Percentiles rank a stretch among this genome's conserved stretches.
Conservation (phyloP, 352 stramenopile species). For the Pythium aristosporum region DNA sequence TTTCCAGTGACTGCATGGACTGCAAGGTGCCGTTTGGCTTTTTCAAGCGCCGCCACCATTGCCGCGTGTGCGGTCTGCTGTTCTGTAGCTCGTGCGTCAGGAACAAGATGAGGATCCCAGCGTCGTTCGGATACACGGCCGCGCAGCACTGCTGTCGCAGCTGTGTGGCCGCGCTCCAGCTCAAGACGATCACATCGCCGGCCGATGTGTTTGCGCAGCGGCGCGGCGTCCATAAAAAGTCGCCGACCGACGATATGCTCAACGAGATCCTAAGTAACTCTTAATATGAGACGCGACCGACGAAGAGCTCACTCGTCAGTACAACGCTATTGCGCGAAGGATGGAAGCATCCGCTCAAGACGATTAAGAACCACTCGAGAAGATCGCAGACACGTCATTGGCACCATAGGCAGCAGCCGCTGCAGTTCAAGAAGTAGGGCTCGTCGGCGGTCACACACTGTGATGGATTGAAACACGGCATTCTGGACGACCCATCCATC, state of each 20-base stretch:
- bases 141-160: conserved; percentile 78
- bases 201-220: conserved; percentile 85
- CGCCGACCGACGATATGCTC: conserved; percentile 37
- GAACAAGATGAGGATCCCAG: conserved; percentile 81
- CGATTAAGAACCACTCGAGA: conserved; percentile 67
- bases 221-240: conserved; percentile 47
- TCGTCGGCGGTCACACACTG: not conserved
- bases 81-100: conserved; percentile 81
- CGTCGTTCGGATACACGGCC: conserved; percentile 77
- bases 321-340: conserved; percentile 69
- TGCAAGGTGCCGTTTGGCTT: conserved; percentile 83
- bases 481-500: conserved; percentile 8
- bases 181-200: conserved; percentile 85
- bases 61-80: conserved; percentile 78
- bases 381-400: conserved; percentile 66
- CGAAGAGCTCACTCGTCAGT: conserved; percentile 76
- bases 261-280: conserved; percentile 65
- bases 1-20: conserved; percentile 86
- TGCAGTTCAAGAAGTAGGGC: conserved; percentile 2
- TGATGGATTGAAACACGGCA: not conserved
- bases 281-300: conserved; percentile 60
- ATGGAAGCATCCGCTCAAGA: conserved; percentile 64
- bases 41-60: conserved; percentile 82
- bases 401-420: not conserved
- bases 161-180: conserved; percentile 80